These are phyloP conservation scores for Starmerella scarabaei DNA, from an alignment of 805 yeast genomes.

Conservation along the genomic window DNA sequence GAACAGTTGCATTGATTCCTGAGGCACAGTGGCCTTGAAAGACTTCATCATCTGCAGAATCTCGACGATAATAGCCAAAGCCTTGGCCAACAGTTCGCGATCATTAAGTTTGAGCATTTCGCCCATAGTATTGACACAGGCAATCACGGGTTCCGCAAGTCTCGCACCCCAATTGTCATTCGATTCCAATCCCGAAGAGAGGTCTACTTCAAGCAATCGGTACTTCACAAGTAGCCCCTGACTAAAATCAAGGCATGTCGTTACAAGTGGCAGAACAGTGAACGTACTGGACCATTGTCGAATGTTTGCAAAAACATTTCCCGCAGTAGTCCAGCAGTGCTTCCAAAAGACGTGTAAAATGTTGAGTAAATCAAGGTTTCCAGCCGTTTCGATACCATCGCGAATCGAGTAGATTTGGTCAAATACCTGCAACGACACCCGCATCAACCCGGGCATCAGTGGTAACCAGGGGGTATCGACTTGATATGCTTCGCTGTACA, in stretches of 20 bases:
- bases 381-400: constrained; percentile 14
- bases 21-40: constrained; percentile 37
- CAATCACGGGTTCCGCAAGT: constrained; percentile 32
- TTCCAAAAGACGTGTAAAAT: constrained; percentile 43
- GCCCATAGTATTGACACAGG: constrained; percentile 54
- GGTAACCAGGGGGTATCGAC: constrained; percentile 7
- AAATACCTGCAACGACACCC: constrained; percentile 2
- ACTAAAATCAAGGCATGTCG: constrained; percentile 49
- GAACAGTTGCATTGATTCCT: constrained; percentile 40
- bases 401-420: constrained; percentile 13
- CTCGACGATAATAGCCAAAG: constrained; percentile 19
- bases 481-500: constrained; percentile 5
- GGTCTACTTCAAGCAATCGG: constrained; percentile 33
- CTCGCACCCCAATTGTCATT: constrained; percentile 21
- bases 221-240: constrained; percentile 54
- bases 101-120: constrained; percentile 80
- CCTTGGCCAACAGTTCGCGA: constrained; percentile 39
- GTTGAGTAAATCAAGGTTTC: background rate
- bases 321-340: constrained; percentile 56
- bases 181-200: constrained; percentile 6
- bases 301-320: constrained; percentile 53
- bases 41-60: constrained; percentile 24
- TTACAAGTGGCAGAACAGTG: constrained; percentile 36
- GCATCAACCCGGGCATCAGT: constrained; percentile 10
- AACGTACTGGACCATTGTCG: constrained; percentile 62